A percentile compares a stretch with the other conserved stretches of the same genome.
Evolutionary conservation across 2,329 filamentous ascomycete species (phyloP).

Genomic region (Lomentospora prolificans): DNA sequence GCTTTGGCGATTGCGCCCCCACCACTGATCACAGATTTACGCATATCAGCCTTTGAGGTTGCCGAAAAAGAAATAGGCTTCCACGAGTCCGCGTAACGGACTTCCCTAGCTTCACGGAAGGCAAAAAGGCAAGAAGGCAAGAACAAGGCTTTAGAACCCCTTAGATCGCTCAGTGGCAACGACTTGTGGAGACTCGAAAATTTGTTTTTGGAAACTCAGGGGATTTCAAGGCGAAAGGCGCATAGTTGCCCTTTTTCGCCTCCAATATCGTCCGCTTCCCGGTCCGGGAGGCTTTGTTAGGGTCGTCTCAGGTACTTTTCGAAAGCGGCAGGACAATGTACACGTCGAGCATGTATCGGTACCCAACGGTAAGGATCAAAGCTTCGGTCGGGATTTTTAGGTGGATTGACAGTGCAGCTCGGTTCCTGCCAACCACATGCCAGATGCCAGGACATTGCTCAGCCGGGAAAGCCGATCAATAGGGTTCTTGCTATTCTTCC

Average conservation of each 20-base stretch:
- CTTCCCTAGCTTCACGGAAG: too few species aligned
- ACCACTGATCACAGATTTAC: too few species aligned
- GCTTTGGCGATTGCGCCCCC: too few species aligned
- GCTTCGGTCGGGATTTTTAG: neutral
- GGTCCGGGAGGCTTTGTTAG: neutral
- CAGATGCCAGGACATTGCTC: neutral
- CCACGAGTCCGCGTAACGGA: too few species aligned
- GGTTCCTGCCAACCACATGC: conserved; percentile 1
- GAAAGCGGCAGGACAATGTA: neutral
- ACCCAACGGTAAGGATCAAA: neutral
- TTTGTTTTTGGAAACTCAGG: too few species aligned
- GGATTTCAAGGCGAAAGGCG: too few species aligned
- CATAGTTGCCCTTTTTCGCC: neutral
- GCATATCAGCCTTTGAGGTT: too few species aligned
- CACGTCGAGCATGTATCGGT: neutral
- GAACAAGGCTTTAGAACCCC: too few species aligned
- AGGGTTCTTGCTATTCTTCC: neutral
- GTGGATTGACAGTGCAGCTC: neutral
- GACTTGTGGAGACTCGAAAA: too few species aligned
- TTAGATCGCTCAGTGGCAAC: too few species aligned
- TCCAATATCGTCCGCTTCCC: neutral
- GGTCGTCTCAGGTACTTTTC: neutral
- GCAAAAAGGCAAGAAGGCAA: too few species aligned
- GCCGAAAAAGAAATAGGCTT: too few species aligned
- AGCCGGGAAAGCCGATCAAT: conserved; percentile 1